Percentiles rank a stretch among this genome's conserved stretches.
Evolutionary conservation across 2,329 filamentous ascomycete species (phyloP).

Genomic region (Bipolaris bicolor): DNA sequence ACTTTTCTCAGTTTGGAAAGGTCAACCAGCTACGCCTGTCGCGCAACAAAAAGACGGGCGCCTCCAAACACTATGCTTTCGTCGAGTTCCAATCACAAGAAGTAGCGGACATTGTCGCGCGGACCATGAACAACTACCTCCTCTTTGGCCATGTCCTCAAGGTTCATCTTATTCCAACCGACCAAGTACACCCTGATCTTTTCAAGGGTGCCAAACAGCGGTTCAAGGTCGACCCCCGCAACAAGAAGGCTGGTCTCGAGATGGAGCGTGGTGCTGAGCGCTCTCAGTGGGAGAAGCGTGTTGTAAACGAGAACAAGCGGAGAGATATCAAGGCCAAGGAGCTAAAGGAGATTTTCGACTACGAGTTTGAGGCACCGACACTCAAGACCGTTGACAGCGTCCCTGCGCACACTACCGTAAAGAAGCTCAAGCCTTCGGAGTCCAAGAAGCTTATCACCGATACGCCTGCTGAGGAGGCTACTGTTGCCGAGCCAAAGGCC

Average conservation of each 20-base stretch:
- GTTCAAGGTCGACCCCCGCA: constrained; percentile 87
- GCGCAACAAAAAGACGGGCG: constrained; percentile 89
- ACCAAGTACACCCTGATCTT: constrained; percentile 78
- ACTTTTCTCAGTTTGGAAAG: constrained; percentile 90
- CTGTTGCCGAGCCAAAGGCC: constrained; percentile 30
- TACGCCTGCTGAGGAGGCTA: constrained; percentile 28
- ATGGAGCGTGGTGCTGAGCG: constrained; percentile 76
- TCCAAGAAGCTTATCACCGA: constrained; percentile 37
- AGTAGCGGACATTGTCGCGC: constrained; percentile 88
- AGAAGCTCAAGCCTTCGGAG: constrained; percentile 32
- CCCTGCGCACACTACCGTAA: constrained; percentile 31
- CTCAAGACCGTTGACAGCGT: constrained; percentile 66
- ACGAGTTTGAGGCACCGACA: constrained; percentile 77
- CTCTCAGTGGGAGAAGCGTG: constrained; percentile 77
- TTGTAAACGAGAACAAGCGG: constrained; percentile 73
- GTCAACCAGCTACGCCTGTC: constrained; percentile 82
- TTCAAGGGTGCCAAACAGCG: constrained; percentile 91
- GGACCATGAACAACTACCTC: constrained; percentile 98
- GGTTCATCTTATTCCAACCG: constrained; percentile 77
- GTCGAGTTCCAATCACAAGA: constrained; percentile 80
- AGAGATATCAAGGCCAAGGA: constrained; percentile 73
- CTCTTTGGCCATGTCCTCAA: constrained; percentile 94
- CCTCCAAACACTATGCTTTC: constrained; percentile 93
- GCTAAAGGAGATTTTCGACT: constrained; percentile 79
- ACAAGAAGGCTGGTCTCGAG: constrained; percentile 78